Conservation (phyloP, 2,329 filamentous ascomycete species). For the Fusarium lateritium region DNA sequence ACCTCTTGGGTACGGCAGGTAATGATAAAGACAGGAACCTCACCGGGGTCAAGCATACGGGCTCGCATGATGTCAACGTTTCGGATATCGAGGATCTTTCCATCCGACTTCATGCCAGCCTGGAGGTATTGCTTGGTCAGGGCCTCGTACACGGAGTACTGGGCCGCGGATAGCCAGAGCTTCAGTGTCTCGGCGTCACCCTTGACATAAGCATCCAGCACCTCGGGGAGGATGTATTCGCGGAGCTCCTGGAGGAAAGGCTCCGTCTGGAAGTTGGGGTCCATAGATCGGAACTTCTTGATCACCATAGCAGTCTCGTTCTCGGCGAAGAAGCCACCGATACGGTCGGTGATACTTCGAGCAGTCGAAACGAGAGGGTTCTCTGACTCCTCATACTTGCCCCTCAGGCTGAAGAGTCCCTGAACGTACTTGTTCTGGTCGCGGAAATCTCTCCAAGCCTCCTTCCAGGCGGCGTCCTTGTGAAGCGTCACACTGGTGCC, state of each 20-base stretch:
- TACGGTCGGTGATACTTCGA: slow-evolving; percentile 91
- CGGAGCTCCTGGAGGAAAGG: slow-evolving; percentile 95
- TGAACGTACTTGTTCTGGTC: slow-evolving; percentile 92
- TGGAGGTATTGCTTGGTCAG: slow-evolving; percentile 96
- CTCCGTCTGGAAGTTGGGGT: slow-evolving; percentile 94
- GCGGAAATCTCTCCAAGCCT: slow-evolving; percentile 96
- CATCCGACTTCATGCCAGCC: slow-evolving; percentile 93
- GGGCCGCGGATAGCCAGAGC: slow-evolving; percentile 95
- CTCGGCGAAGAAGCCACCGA: slow-evolving; percentile 97
- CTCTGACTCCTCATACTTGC: slow-evolving; percentile 94
- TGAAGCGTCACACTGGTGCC: slow-evolving; percentile 95
- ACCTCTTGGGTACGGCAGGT: slow-evolving; percentile 98
- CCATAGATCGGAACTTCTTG: slow-evolving; percentile 97
- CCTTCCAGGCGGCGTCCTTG: slow-evolving; percentile 98
- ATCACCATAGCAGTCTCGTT: slow-evolving; percentile 98
- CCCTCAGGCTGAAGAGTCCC: slow-evolving; percentile 87
- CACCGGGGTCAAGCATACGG: slow-evolving; percentile 85
- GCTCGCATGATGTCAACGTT: slow-evolving; percentile 90
- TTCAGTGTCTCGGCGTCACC: slow-evolving; percentile 92
- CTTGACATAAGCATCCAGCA: slow-evolving; percentile 98
- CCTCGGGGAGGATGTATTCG: slow-evolving; percentile 97
- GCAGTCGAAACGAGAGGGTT: slow-evolving; percentile 95
- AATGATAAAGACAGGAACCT: slow-evolving; percentile 96
- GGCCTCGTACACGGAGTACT: slow-evolving; percentile 97
- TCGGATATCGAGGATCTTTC: slow-evolving; percentile 93